These are phyloP conservation scores for Oenanthe sinensis DNA, from an alignment of 129 eudicot species.

Conservation along the genomic window DNA sequence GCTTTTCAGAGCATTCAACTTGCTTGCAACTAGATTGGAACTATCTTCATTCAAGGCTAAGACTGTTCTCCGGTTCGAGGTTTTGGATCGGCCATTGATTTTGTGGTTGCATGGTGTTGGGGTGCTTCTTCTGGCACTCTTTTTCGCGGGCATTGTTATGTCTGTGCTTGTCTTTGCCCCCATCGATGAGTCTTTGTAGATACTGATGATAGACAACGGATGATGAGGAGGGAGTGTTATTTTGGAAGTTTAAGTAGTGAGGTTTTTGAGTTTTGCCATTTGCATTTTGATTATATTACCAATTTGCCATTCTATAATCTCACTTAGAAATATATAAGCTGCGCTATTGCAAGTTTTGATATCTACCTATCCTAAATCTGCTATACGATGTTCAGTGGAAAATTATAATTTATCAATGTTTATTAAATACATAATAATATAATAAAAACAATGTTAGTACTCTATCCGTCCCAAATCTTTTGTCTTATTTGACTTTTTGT, in stretches of 20 bases:
- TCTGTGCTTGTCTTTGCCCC: conserved; percentile 45
- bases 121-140: background rate
- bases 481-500: too few species aligned
- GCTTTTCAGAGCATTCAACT: conserved; percentile 65
- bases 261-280: conserved; percentile 19
- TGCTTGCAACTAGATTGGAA: conserved; percentile 43
- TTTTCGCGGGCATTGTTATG: conserved; percentile 17
- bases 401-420: too few species aligned
- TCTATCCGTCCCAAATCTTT: too few species aligned
- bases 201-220: background rate
- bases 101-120: background rate
- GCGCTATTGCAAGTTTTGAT: background rate
- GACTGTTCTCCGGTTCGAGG: background rate
- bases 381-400: too few species aligned
- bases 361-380: background rate
- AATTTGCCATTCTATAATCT: conserved; percentile 27
- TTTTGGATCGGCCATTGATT: background rate
- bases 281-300: conserved; percentile 18
- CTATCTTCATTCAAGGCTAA: conserved; percentile 5
- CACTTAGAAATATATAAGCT: too few species aligned
- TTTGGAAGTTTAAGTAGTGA: conserved; percentile 51
- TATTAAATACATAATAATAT: too few species aligned
- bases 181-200: conserved; percentile 15
- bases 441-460: too few species aligned
- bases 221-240: conserved; percentile 14